Conservation (phyloP, 257 asterid genomes). For the Solanum infundibuliforme region DNA sequence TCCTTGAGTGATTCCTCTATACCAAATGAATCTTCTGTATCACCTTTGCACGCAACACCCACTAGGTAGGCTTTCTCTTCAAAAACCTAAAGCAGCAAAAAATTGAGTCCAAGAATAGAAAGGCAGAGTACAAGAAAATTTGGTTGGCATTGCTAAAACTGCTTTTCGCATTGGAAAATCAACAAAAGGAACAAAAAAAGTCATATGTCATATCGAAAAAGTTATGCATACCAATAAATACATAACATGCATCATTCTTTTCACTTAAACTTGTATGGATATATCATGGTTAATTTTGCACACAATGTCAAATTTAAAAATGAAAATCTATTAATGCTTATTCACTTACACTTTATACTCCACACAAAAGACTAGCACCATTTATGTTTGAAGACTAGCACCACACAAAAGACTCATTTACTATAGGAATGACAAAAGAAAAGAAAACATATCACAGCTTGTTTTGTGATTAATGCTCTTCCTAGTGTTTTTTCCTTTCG, state of each 20-base stretch:
- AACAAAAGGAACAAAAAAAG: not conserved
- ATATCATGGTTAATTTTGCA: not conserved
- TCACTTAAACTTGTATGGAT: not conserved
- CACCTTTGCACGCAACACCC: constrained; percentile 76
- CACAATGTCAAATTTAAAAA: not conserved
- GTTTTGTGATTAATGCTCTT: not conserved
- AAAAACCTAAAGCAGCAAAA: constrained; percentile 44
- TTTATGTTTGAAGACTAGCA: not conserved
- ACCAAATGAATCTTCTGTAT: constrained; percentile 38
- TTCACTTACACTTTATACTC: not conserved
- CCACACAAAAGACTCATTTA: not conserved
- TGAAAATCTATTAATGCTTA: not conserved
- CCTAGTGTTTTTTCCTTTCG: not conserved
- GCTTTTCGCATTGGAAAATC: not conserved
- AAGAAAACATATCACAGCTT: not conserved
- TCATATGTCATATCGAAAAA: not conserved
- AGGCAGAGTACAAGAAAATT: not conserved
- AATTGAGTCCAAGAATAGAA: not conserved
- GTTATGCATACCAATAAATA: not conserved
- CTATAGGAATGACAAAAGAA: not conserved
- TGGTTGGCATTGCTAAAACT: not conserved
- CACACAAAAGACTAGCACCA: not conserved
- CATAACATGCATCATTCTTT: not conserved
- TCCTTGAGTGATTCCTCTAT: constrained; percentile 87
- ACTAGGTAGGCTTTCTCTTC: constrained; percentile 91